These are phyloP conservation scores for Mycena galericulata DNA, from an alignment of 768 basidiomycete species.

Conservation along the genomic window DNA sequence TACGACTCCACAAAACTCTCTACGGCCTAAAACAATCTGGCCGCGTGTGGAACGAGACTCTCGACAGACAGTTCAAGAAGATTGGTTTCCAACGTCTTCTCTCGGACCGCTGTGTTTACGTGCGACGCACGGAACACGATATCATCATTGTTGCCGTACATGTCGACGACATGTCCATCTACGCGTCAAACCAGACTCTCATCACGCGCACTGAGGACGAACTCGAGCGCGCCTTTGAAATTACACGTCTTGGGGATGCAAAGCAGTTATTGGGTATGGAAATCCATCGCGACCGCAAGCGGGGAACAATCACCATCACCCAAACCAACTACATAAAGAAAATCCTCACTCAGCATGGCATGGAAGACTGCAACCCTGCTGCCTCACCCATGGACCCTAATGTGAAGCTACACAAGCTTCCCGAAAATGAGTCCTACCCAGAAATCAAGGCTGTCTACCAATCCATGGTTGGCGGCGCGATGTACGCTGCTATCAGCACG, in stretches of 20 bases:
- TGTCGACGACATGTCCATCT: slow-evolving; percentile 39
- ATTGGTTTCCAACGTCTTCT: slow-evolving; percentile 19
- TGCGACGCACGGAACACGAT: background rate
- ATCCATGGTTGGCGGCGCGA: slow-evolving; percentile 38
- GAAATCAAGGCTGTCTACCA: slow-evolving; percentile 35
- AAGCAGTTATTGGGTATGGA: slow-evolving; percentile 40
- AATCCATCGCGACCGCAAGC: slow-evolving; percentile 25
- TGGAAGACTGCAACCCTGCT: slow-evolving; percentile 25
- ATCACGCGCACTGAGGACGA: slow-evolving; percentile 18
- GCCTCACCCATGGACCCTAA: slow-evolving; percentile 35
- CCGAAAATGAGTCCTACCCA: background rate
- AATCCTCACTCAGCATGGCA: slow-evolving; percentile 30
- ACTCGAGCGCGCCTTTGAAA: slow-evolving; percentile 30
- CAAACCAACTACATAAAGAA: slow-evolving; percentile 33
- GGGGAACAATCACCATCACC: slow-evolving; percentile 21
- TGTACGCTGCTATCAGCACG: slow-evolving; percentile 35
- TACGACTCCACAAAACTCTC: slow-evolving; percentile 31
- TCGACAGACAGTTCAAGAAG: slow-evolving; percentile 22
- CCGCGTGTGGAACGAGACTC: slow-evolving; percentile 22
- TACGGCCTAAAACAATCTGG: slow-evolving; percentile 28
- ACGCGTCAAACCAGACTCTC: slow-evolving; percentile 8
- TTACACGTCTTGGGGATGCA: slow-evolving; percentile 31
- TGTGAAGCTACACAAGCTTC: slow-evolving; percentile 23
- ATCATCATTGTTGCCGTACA: slow-evolving; percentile 24
- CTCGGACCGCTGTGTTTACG: slow-evolving; percentile 25